Base-by-base conservation (phyloP, 805 yeast species). In the Spathaspora hagerdaliae region DNA sequence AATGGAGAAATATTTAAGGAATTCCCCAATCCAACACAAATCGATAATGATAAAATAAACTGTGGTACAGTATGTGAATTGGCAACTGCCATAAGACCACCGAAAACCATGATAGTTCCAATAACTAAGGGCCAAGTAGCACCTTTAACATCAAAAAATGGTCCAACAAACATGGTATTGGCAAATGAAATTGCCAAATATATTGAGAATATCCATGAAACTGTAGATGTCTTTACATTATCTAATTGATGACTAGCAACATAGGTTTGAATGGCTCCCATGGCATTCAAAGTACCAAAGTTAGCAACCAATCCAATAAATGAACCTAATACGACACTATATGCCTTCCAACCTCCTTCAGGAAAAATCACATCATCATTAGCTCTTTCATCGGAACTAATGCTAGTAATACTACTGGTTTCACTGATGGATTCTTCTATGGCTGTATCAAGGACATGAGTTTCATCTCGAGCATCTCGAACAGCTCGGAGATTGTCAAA, bases 71-170 rank as follows among this genome's bases (percentile, higher is more conserved):
- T 56, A 0, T 64, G 67, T 53, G 83, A 73, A 47, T 68, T 69
- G 9, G 83, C 83, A n/a, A 77, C 65, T 1, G 81, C 79, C 53
- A 84, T 62, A 11, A 82, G 58, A 0, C 84, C 83, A 3, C 59
- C 67, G 44, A 72, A 68, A 7, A 70, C 64, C 24, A 78, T 50
- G 0, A 70, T 19, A 0, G 77, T 63, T 2, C 83, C 81, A 9
- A 67, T 50, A 6, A 68, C 47, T 57, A 81, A 57, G 2, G 81
- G 78, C n/a, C 53, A 50, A 35, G 63, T 64, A 11, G 82, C 69
- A 2, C 91, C 91, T 45, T 73, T 72, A 38, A 77, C 64, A 59
- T 85, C 91, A 57, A 84, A 85, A 38, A 79, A 63, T 6, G 80
- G 77, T 1, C 86, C 89, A 11, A 78, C 74, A 19, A 79, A 59